Evolutionary conservation across 106 monocot genomes (phyloP).

Genomic region (Ottelia alismoides): DNA sequence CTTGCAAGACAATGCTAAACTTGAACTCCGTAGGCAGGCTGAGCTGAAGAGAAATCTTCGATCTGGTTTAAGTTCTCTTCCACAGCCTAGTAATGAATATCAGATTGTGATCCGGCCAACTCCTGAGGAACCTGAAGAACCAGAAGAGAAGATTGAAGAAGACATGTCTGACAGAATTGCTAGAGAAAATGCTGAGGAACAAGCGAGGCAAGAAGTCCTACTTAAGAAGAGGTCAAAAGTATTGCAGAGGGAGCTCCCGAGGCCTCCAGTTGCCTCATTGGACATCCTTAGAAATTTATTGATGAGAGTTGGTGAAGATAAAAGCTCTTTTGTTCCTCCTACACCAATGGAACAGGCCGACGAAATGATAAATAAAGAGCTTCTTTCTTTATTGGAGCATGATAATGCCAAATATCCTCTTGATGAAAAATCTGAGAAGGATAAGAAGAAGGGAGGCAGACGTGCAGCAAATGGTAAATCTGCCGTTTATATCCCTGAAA

Average conservation of each 20-base stretch:
- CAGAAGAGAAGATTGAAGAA: slow-evolving; percentile 70
- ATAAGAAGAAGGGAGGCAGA: slow-evolving; percentile 62
- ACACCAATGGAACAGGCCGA: slow-evolving; percentile 89
- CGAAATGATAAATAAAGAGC: slow-evolving; percentile 89
- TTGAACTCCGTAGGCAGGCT: slow-evolving; percentile 57
- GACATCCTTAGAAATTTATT: slow-evolving; percentile 57
- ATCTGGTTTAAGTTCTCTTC: slow-evolving; percentile 55
- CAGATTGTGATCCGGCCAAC: slow-evolving; percentile 67
- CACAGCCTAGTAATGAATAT: slow-evolving; percentile 90
- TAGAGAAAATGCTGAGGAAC: slow-evolving; percentile 69
- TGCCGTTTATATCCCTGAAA: slow-evolving; percentile 38
- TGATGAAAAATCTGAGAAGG: slow-evolving; percentile 54
- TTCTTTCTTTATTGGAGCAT: slow-evolving; percentile 64
- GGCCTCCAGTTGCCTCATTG: slow-evolving; percentile 69
- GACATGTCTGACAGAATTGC: slow-evolving; percentile 93
- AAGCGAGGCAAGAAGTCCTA: slow-evolving; percentile 63
- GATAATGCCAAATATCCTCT: slow-evolving; percentile 93
- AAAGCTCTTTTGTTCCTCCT: slow-evolving; percentile 90
- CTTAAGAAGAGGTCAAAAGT: slow-evolving; percentile 96
- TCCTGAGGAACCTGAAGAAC: slow-evolving; percentile 75
- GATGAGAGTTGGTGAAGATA: slow-evolving; percentile 51
- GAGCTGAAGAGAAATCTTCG: slow-evolving; percentile 62
- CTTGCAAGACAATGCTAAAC: slow-evolving; percentile 42
- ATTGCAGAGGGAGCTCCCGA: slow-evolving; percentile 84
- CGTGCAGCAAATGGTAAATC: slow-evolving; percentile 43